A percentile compares a stretch with the other conserved stretches of the same genome.
phyloP scores from a whole-genome alignment of 306 rosid genomes.

The Corylus americana region DNA sequence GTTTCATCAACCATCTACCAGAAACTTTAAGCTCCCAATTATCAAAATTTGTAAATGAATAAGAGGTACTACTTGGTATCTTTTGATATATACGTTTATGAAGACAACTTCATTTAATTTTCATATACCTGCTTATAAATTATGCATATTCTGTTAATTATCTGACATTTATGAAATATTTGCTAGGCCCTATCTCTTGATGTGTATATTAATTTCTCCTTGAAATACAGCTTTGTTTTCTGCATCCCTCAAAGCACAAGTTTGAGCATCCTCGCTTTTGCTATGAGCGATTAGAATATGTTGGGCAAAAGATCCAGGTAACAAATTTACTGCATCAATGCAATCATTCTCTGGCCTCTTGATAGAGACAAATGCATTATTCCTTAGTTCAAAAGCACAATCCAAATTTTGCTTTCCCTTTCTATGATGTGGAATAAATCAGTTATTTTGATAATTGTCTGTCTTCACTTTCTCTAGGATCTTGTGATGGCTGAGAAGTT shows the following conservation, averaged over 20 bases:
- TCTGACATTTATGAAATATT: background rate
- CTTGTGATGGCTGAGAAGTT: conserved; percentile 93
- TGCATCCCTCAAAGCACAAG: conserved; percentile 93
- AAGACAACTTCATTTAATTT: conserved; percentile 25
- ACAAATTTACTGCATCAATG: conserved; percentile 23
- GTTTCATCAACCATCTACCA: background rate
- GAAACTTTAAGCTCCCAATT: conserved; percentile 14
- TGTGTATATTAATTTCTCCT: conserved; percentile 24
- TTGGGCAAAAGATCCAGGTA: conserved; percentile 97
- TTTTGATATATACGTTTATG: conserved; percentile 11
- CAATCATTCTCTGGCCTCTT: conserved; percentile 14
- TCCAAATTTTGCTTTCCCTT: conserved; percentile 8
- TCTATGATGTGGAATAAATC: background rate
- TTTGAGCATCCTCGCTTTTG: conserved; percentile 97
- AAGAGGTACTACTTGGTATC: conserved; percentile 12
- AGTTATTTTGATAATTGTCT: conserved; percentile 7
- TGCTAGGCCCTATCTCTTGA: conserved; percentile 19
- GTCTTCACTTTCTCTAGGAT: conserved; percentile 50
- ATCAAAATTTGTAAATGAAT: background rate
- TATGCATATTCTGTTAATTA: conserved; percentile 3
- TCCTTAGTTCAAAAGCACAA: conserved; percentile 2
- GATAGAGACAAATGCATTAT: conserved; percentile 8
- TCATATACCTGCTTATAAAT: conserved; percentile 10
- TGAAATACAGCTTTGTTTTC: conserved; percentile 71
- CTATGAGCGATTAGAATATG: conserved; percentile 82